Base-by-base conservation (phyloP, 176 grass and related monocot genomes). In the Zoysia japonica region DNA sequence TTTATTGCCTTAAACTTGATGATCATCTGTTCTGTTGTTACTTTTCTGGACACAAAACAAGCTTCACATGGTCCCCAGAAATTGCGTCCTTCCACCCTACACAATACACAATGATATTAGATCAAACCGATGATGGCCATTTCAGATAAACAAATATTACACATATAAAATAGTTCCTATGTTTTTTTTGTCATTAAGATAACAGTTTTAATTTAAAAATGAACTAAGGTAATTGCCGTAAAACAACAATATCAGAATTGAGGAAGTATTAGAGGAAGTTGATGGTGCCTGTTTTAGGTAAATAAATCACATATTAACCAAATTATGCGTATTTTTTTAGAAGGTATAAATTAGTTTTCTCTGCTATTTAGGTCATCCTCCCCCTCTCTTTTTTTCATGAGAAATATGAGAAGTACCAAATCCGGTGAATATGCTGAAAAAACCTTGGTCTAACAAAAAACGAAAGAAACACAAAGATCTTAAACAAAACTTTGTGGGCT, bases 21-120 rank as follows among this genome's bases (percentile, higher is more conserved):
- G 2, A 46, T 50, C 38, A 28, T 65, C 49, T 5, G 0, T 19
- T 20, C 52, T 3, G 0, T 37, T 38, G 44, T 9, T 44, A 41
- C 79, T 85, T 81, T 88, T 90, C 82, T 63, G 85, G 62, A 45
- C 78, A 65, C 55, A 92, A 69, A 83, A 86, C 77, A 61, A 97
- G 85, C 74, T 81, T 84, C 36, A 97, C 90, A 63, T 97, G 93
- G 52, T 97, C 89, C 1, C 83, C 74, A 0, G 80, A 77, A 70
- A 90, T 84, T 47, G 88, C 88, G 11, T 90, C 88, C 74, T 88
- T 88, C 93, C 93, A 97, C 78, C 93, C 93, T 97, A 73, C 65
- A 86, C 61, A 67, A 78, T 2, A 80, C 2, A 89, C 40, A 45
- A 3, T 17, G 60, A 64, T 17, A 44, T 79, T 62, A 12, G 1